These are phyloP conservation scores for Cercospora zeina DNA, from an alignment of 2,329 filamentous ascomycete genomes.

Conservation along the genomic window DNA sequence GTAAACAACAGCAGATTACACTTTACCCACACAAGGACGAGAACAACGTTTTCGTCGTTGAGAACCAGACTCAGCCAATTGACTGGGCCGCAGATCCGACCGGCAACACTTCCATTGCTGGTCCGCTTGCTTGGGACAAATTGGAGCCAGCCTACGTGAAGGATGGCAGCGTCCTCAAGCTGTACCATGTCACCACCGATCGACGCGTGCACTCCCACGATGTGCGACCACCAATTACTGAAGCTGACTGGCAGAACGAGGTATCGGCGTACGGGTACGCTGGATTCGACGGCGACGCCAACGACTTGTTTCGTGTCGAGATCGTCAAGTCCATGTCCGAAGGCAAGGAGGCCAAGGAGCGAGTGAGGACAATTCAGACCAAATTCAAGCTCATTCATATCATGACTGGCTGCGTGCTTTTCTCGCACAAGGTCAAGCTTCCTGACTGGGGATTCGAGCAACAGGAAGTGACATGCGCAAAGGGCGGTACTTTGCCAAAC, in stretches of 20 bases:
- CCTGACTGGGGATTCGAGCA: slow-evolving; percentile 98
- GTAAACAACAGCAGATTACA: slow-evolving; percentile 98
- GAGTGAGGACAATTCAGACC: slow-evolving; percentile 88
- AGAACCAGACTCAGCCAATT: slow-evolving; percentile 91
- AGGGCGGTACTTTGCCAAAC: slow-evolving; percentile 87
- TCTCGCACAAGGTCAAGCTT: slow-evolving; percentile 98
- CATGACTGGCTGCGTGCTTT: slow-evolving; percentile 94
- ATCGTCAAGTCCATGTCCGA: slow-evolving; percentile 89
- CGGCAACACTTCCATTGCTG: slow-evolving; percentile 70
- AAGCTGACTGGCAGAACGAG: slow-evolving; percentile 63
- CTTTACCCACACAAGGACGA: slow-evolving; percentile 98
- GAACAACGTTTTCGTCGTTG: slow-evolving; percentile 91
- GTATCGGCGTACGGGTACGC: slow-evolving; percentile 92
- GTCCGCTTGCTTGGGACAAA: slow-evolving; percentile 80
- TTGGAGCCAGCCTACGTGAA: slow-evolving; percentile 68
- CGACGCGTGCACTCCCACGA: slow-evolving; percentile 95
- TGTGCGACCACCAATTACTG: slow-evolving; percentile 79
- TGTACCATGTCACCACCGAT: slow-evolving; percentile 81
- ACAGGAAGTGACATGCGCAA: slow-evolving; percentile 97
- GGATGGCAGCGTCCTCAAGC: slow-evolving; percentile 75
- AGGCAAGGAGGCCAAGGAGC: slow-evolving; percentile 73
- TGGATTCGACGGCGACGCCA: slow-evolving; percentile 94
- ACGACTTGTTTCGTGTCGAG: slow-evolving; percentile 91
- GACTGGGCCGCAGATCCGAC: slow-evolving; percentile 49
- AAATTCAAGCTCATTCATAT: slow-evolving; percentile 94